Conservation (phyloP, 2,329 filamentous ascomycete genomes). For the Cladosporium sp. region DNA sequence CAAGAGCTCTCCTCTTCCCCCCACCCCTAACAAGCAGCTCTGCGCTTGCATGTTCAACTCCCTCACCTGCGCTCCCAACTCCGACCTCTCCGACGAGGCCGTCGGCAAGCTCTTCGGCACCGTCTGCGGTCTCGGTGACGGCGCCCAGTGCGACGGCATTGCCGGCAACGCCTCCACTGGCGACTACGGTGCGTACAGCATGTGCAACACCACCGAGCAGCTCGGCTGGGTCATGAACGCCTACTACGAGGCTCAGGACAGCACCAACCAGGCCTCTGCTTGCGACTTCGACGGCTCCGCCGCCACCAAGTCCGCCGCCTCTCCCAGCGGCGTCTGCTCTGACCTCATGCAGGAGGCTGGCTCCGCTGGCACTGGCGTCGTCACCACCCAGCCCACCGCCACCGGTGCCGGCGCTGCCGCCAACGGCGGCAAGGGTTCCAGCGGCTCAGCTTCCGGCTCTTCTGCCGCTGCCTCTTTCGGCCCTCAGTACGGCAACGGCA, state of each 20-base stretch:
- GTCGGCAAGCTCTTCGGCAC: constrained; percentile 64
- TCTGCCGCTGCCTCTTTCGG: constrained; percentile 17
- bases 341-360: constrained; percentile 60
- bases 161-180: constrained; percentile 62
- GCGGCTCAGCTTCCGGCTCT: constrained; percentile 21
- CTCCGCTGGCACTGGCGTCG: constrained; percentile 54
- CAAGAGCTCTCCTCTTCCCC: constrained; percentile 65
- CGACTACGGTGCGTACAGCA: constrained; percentile 71
- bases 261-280: constrained; percentile 43
- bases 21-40: constrained; percentile 70
- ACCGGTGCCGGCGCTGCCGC: constrained; percentile 30
- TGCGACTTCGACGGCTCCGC: constrained; percentile 71
- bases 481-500: constrained; percentile 23
- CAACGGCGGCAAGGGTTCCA: constrained; percentile 18
- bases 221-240: constrained; percentile 69
- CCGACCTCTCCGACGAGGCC: constrained; percentile 41
- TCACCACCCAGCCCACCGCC: constrained; percentile 46
- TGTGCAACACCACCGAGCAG: constrained; percentile 68
- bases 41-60: constrained; percentile 82
- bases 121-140: constrained; percentile 59
- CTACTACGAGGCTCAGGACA: constrained; percentile 61
- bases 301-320: constrained; percentile 47
- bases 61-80: constrained; percentile 65
- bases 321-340: constrained; percentile 52
- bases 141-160: constrained; percentile 63